Evolutionary conservation across 345 rosid species (phyloP).

Genomic region (Aegle marmelos): DNA sequence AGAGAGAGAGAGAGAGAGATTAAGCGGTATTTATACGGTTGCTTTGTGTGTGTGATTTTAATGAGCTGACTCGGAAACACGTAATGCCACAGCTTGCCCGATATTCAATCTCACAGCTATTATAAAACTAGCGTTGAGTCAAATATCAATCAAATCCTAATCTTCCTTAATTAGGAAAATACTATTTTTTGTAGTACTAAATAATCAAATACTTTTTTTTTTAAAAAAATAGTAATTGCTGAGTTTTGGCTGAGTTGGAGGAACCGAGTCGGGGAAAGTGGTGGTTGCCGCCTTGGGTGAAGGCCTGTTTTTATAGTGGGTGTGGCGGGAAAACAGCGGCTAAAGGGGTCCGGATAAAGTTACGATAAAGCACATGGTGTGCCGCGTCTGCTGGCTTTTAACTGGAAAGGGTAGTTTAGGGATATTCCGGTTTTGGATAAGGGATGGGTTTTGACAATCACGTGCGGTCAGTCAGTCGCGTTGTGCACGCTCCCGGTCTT

Average conservation of each 20-base stretch:
- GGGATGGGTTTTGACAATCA: background rate
- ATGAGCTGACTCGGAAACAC: constrained; percentile 10
- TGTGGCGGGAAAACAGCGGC: constrained; percentile 10
- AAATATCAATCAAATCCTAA: background rate
- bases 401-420: constrained; percentile 22
- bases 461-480: background rate
- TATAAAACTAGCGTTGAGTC: background rate
- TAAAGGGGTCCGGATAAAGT: background rate
- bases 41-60: background rate
- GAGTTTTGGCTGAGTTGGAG: background rate
- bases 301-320: background rate
- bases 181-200: background rate
- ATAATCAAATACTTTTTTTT: background rate
- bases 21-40: background rate
- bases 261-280: background rate
- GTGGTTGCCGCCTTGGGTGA: too few relatives aligned
- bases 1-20: background rate
- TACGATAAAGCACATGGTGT: constrained; percentile 14
- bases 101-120: constrained; percentile 9
- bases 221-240: too few relatives aligned
- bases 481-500: background rate
- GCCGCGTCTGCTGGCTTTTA: background rate
- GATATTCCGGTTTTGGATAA: background rate
- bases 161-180: constrained; percentile 1
- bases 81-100: constrained; percentile 7